Conservation (phyloP, 192 early-diverging fungal genomes). For the Coemansia sp. region DNA sequence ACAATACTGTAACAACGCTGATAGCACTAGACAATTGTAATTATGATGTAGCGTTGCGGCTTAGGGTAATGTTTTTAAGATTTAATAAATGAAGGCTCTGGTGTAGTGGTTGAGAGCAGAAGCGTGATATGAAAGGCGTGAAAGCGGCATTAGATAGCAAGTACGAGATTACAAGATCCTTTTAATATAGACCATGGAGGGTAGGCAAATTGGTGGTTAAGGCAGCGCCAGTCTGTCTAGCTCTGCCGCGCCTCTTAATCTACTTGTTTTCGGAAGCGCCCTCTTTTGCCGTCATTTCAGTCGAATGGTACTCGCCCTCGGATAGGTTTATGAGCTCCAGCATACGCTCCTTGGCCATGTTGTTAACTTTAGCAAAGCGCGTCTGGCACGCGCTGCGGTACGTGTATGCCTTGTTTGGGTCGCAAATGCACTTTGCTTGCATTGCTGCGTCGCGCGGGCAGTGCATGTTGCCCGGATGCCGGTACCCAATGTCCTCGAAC, state of each 20-base stretch:
- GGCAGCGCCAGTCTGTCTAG: too few relatives aligned
- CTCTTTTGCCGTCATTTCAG: too few relatives aligned
- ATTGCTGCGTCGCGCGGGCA: slow-evolving; percentile 60
- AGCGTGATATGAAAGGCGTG: too few relatives aligned
- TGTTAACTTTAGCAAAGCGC: slow-evolving; percentile 45
- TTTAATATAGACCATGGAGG: too few relatives aligned
- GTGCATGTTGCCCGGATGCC: slow-evolving; percentile 62
- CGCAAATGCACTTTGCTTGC: slow-evolving; percentile 44
- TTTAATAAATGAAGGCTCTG: not conserved
- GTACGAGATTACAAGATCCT: too few relatives aligned
- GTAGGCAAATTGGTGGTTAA: too few relatives aligned
- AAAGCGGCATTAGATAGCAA: too few relatives aligned
- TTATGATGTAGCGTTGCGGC: too few relatives aligned
- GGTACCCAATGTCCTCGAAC: slow-evolving; percentile 73
- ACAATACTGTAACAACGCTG: not conserved
- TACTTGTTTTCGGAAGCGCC: too few relatives aligned
- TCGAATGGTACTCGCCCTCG: slow-evolving; percentile 19
- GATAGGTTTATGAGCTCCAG: slow-evolving; percentile 36
- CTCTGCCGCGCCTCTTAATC: not conserved
- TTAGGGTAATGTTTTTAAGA: too few relatives aligned
- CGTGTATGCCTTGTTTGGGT: slow-evolving; percentile 32
- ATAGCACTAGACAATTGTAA: too few relatives aligned
- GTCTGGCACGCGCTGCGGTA: slow-evolving; percentile 49
- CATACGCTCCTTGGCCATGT: slow-evolving; percentile 40
- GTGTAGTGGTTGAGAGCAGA: too few relatives aligned